phyloP scores from a whole-genome alignment of 164 flowering plant genomes.

The Sedum album region DNA sequence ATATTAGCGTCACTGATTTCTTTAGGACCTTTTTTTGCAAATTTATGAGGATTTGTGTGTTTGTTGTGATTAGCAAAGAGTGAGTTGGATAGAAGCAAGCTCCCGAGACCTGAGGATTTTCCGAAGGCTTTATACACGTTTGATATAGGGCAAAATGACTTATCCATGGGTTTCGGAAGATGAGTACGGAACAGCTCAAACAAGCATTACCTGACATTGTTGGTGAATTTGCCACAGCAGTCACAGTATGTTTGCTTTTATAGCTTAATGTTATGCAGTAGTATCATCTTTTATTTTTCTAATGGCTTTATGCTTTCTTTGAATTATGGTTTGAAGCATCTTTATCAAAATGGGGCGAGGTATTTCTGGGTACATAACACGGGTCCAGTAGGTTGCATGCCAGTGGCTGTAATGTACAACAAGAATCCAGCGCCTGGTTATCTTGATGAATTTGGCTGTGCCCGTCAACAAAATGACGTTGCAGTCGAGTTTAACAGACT shows the following conservation, averaged over 20 bases:
- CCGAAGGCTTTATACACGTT: slow-evolving; percentile 40
- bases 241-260: slow-evolving; percentile 29
- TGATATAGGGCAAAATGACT: slow-evolving; percentile 58
- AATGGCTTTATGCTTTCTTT: background rate
- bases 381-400: slow-evolving; percentile 60
- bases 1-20: background rate
- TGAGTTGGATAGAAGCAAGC: slow-evolving; percentile 14
- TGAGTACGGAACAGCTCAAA: slow-evolving; percentile 20
- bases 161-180: slow-evolving; percentile 22
- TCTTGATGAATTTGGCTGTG: slow-evolving; percentile 40
- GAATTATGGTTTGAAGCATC: slow-evolving; percentile 19
- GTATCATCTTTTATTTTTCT: background rate
- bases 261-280: background rate
- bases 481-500: slow-evolving; percentile 42
- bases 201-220: slow-evolving; percentile 18
- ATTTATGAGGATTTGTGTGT: background rate
- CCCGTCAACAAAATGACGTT: slow-evolving; percentile 35
- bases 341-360: slow-evolving; percentile 48
- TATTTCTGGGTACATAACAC: slow-evolving; percentile 65
- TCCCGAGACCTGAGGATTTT: slow-evolving; percentile 30
- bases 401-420: slow-evolving; percentile 24
- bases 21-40: background rate
- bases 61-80: slow-evolving; percentile 15
- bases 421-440: slow-evolving; percentile 30
- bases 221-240: slow-evolving; percentile 37